These are phyloP conservation scores for Myriangium duriaei DNA, from an alignment of 2,329 filamentous ascomycete species.

Conservation along the genomic window DNA sequence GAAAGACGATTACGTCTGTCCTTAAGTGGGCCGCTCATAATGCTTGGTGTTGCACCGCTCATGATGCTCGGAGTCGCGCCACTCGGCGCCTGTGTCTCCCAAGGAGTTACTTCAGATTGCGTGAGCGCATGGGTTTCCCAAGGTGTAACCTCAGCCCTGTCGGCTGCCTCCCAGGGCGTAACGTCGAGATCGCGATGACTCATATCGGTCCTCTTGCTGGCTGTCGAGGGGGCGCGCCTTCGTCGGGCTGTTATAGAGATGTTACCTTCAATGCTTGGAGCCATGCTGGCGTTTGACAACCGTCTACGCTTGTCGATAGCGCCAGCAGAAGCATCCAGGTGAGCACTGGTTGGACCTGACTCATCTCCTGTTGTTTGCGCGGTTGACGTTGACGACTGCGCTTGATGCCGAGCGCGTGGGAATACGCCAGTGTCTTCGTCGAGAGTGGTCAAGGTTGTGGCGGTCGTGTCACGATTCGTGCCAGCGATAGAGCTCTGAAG, in stretches of 20 bases:
- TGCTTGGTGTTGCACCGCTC: no score
- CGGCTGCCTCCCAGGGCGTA: constrained; percentile 16
- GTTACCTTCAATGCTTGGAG: neutral
- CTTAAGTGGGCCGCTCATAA: neutral
- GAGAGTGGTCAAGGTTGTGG: constrained; percentile 58
- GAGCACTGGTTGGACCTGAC: neutral
- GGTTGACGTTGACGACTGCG: constrained; percentile 8
- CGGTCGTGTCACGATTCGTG: constrained; percentile 57
- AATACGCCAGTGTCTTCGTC: constrained; percentile 40
- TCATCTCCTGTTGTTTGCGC: constrained; percentile 2
- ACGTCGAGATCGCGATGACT: constrained; percentile 12
- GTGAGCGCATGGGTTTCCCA: constrained; percentile 7
- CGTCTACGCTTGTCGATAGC: no score
- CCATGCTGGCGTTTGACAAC: no score
- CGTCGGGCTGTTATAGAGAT: neutral
- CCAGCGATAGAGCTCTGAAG: constrained; percentile 64
- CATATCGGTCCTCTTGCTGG: constrained; percentile 1
- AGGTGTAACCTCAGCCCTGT: constrained; percentile 18
- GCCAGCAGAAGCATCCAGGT: neutral
- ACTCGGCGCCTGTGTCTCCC: constrained; percentile 4
- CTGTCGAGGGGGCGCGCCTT: constrained; percentile 4
- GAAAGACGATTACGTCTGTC: constrained; percentile 7
- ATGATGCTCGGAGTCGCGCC: neutral
- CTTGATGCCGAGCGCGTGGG: constrained; percentile 3
- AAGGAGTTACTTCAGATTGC: constrained; percentile 5